Base-by-base conservation (phyloP, 2,329 filamentous ascomycete genomes). In the Talaromyces sp. region DNA sequence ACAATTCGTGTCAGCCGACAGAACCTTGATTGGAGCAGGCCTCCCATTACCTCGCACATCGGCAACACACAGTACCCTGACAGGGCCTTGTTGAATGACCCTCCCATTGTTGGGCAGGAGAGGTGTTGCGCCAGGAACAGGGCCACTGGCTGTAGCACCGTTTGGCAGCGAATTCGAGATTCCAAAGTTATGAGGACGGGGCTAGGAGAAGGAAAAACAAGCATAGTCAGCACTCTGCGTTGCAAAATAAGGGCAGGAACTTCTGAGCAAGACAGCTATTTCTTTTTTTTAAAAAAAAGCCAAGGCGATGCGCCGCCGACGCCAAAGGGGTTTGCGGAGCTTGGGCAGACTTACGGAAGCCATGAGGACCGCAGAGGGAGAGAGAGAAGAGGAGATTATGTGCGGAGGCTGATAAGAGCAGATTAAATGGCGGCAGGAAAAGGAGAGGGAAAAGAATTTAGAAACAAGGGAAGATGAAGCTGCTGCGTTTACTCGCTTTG, bases 71-170 rank as follows among this genome's bases (percentile, higher is more conserved):
- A 81, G 66, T 54, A 81, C 74, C 64, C 79, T 74, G 63, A 74
- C 74, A 19, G 75, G 73, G 35, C 79, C 79, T 54, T 73, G 77
- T 67, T 81, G 79, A 63, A 81, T 77, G 56, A 81, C 67, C 65
- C 78, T 74, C 64, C 79, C 78, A 68, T 80, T 80, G 69, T 81
- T 80, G 31, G 79, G 78, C 50, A 80, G 75, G 62, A 80, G 75
- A 67, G 78, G 76, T 60, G 77, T 74, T 62, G 77, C 78, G 64
- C 77, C 78, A 61, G 77, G 77, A 31, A 76, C 74, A 60, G 75
- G 75, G 61, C 72, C 75, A 63, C 71, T 67, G 52, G 73, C 71
- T 26, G 68, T 58, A 43, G 76, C 71, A 67, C 79, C 79, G 72
- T 81, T 81, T 19, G 78, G 72, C 61, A 81, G 73, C 65, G 75